Evolutionary conservation across 805 yeast genomes (phyloP), one percentile per base, ranked within the genome.

Genomic region (Yamadazyma takamatsuzukensis): DNA sequence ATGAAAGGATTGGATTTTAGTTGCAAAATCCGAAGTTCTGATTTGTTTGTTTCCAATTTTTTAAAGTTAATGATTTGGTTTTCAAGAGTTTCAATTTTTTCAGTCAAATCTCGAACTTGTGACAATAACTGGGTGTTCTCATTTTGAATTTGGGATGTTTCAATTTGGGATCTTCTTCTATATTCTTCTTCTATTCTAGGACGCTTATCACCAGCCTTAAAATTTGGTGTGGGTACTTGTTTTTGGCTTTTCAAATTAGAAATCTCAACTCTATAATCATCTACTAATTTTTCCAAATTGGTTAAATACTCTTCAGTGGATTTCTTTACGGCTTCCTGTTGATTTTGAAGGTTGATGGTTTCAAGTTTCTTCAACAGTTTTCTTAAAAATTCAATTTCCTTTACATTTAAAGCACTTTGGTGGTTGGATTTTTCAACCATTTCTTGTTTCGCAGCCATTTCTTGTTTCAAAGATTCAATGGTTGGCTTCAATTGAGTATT

Each of bases 1-100:
- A 68, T 34, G 10, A 79, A 68, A 2, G 95, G 94, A 50, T 81
- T 84, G 19, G 74, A 69, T 28, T 80, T 68, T 36, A 83, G 55
- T 51, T 83, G 83, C 10, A 86, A 53, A 2, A 85, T 67, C 32
- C 78, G 69, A 2, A 68, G 39, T 18, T 53, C 41, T 7, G 48
- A 39, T 19, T 41, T 43, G 27, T 53, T 52, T 6, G 33, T 7
- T 13, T 51, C 41, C 4, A 59, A 34, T n/a, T 37, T 27, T 13
- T 47, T 41, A 4, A 47, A 32, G 18, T 61, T 40, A 2, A 59
- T 47, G 22, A 61, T 30, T 31, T 70, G 71, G 12, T 58, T 54
- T 8, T 64, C 55, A 25, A 74, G 47, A 1, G 54, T 39, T 4
- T 49, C 51, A 3, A 64, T 51, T 23, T 65, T 58, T 18, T 56